phyloP scores from a whole-genome alignment of 176 grass and related monocot genomes.

The maize (Zea mays) region DNA sequence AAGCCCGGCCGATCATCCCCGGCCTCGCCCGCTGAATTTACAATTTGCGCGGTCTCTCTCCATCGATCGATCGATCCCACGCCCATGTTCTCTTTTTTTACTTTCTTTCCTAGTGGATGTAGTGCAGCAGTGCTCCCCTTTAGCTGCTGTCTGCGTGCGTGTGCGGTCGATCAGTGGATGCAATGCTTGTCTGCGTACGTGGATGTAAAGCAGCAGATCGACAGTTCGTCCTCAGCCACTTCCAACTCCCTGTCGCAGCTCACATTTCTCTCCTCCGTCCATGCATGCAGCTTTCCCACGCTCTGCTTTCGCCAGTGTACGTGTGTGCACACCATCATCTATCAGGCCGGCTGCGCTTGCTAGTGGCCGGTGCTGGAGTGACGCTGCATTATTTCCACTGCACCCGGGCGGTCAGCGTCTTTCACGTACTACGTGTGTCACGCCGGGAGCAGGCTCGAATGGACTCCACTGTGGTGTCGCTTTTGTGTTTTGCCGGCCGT shows the following conservation, averaged over 20 bases:
- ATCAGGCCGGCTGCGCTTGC: too few relatives aligned
- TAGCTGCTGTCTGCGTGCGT: background rate
- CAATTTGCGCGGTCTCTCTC: background rate
- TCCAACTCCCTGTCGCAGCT: background rate
- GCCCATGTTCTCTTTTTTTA: background rate
- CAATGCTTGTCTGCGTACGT: background rate
- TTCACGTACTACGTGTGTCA: constrained; percentile 42
- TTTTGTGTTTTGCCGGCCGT: constrained; percentile 18
- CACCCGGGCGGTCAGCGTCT: background rate
- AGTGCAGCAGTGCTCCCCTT: background rate
- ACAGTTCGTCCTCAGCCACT: background rate
- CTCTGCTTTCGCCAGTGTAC: background rate
- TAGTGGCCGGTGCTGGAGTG: too few relatives aligned
- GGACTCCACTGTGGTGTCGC: constrained; percentile 37
- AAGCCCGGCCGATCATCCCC: too few relatives aligned
- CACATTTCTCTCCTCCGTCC: background rate
- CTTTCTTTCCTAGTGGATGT: background rate
- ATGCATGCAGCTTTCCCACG: background rate
- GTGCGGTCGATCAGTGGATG: background rate
- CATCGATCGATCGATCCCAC: background rate
- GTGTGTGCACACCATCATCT: too few relatives aligned
- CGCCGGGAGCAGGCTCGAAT: constrained; percentile 34
- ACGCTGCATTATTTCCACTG: background rate
- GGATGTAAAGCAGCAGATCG: background rate
- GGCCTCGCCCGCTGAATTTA: background rate